These are phyloP conservation scores for Cymbidium sinense DNA, from an alignment of 106 monocot species.

Conservation along the genomic window DNA sequence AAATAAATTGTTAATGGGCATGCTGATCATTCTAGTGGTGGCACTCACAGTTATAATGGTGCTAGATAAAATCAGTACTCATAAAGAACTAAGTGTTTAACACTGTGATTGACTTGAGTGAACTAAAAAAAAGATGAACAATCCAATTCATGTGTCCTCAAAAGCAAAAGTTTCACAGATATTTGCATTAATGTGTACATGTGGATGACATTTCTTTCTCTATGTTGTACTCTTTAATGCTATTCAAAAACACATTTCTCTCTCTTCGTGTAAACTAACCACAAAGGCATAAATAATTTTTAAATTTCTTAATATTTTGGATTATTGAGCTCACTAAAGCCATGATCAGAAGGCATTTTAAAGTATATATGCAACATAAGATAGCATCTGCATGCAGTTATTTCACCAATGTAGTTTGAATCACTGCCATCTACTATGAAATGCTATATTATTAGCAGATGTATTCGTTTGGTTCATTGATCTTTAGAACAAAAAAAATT, in stretches of 20 bases:
- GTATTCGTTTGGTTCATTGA: not conserved
- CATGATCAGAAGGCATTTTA: not conserved
- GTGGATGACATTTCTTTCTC: not conserved
- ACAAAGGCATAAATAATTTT: not conserved
- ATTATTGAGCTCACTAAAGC: not conserved
- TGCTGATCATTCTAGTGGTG: not conserved
- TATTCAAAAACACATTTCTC: not conserved
- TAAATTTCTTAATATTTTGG: not conserved
- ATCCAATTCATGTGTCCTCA: not conserved
- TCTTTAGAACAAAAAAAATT: not conserved
- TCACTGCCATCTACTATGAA: too few relatives aligned
- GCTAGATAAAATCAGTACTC: not conserved
- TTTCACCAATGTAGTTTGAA: too few relatives aligned
- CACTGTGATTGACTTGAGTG: not conserved
- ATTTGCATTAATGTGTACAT: not conserved
- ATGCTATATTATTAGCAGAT: too few relatives aligned
- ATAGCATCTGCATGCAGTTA: too few relatives aligned
- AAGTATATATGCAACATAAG: too few relatives aligned
- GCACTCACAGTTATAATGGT: not conserved
- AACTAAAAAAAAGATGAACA: not conserved
- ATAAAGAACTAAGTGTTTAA: not conserved
- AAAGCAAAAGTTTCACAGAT: not conserved
- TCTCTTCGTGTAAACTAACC: not conserved
- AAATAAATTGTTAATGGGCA: not conserved
- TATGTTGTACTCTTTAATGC: not conserved